Evolutionary conservation across 306 rosid genomes (phyloP).

Genomic region (Cicer bijugum): DNA sequence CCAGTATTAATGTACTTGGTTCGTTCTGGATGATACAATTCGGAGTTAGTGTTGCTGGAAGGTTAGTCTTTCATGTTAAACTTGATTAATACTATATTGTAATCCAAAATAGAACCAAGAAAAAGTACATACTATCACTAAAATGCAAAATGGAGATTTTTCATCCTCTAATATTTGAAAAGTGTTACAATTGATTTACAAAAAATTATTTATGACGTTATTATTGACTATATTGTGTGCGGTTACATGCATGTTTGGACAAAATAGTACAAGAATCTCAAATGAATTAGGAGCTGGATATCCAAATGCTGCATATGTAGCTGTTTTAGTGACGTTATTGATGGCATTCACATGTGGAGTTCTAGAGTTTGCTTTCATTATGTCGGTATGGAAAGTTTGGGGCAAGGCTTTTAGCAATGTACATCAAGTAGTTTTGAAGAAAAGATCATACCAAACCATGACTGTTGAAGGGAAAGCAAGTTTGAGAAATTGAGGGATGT

Average conservation of each 20-base stretch:
- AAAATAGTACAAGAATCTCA: slow-evolving; percentile 71
- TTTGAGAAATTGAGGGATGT: too few species aligned
- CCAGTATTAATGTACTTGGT: slow-evolving; percentile 61
- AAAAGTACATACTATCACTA: too few species aligned
- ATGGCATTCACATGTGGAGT: slow-evolving; percentile 51
- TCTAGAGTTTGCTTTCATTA: slow-evolving; percentile 50
- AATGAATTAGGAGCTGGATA: slow-evolving; percentile 77
- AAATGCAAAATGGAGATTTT: too few species aligned
- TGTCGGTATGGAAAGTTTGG: slow-evolving; percentile 66
- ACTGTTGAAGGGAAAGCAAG: too few species aligned
- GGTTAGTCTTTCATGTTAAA: slow-evolving; percentile 55
- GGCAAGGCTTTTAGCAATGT: slow-evolving; percentile 67
- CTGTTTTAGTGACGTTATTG: slow-evolving; percentile 55
- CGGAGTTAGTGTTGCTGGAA: slow-evolving; percentile 68
- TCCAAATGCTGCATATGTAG: slow-evolving; percentile 65
- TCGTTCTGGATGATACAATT: slow-evolving; percentile 72
- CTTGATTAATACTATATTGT: not conserved
- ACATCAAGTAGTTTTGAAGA: slow-evolving; percentile 50
- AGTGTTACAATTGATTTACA: too few species aligned
- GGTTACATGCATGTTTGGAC: slow-evolving; percentile 6
- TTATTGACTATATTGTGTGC: not conserved
- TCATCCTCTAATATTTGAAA: too few species aligned
- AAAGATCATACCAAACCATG: too few species aligned
- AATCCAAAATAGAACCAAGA: too few species aligned
- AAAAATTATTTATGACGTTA: not conserved